Base-by-base conservation (phyloP, 2,329 filamentous ascomycete species). In the Neofusicoccum kwambonambiense region DNA sequence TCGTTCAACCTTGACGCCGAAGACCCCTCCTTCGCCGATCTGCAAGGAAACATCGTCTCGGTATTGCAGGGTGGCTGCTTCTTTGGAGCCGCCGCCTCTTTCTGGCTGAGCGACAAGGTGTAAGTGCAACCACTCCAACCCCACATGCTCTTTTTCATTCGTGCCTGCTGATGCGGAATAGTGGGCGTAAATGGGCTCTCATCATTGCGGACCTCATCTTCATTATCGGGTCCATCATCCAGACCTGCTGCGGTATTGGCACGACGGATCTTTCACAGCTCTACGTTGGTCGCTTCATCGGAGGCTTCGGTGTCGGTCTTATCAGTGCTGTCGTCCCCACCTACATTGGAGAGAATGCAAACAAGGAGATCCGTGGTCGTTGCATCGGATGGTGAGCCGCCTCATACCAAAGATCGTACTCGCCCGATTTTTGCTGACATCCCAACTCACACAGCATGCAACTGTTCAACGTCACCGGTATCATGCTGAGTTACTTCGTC, bases 401-500 rank as follows among this genome's bases (percentile, higher is more conserved):
- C 13, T 7, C 34, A 4, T 13, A 17, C n/a, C n/a, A 27, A 8
- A 13, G n/a, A 8, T 6, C 1, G 13, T 3, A 22, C 22, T 22
- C 22, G 11, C 11, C 7, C 13, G 9, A n/a, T n/a, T 6, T n/a
- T 2, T 12, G 42, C 31, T 50, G 13, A 64, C n/a, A 4, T 2
- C 9, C n/a, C 4, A 1, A 3, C 13, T 9, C 15, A 22, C 51
- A 74, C 51, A 74, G 71, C 64, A 73, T 73, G 71, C 76, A 78
- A 69, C 70, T 78, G 4, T 77, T 77, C 70, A 80, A 78, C 67
- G 78, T 80, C 22, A 79, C 78, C 0, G 79, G 79, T 12, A 83
- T 82, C 22, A 83, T 81, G 58, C 72, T 84, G 17, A 79, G 79
- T 41, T 84, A 84, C 74, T 84, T 83, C 74, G 78, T 84, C 62